Conservation (phyloP, 805 yeast species). For the Ogataea polymorpha region DNA sequence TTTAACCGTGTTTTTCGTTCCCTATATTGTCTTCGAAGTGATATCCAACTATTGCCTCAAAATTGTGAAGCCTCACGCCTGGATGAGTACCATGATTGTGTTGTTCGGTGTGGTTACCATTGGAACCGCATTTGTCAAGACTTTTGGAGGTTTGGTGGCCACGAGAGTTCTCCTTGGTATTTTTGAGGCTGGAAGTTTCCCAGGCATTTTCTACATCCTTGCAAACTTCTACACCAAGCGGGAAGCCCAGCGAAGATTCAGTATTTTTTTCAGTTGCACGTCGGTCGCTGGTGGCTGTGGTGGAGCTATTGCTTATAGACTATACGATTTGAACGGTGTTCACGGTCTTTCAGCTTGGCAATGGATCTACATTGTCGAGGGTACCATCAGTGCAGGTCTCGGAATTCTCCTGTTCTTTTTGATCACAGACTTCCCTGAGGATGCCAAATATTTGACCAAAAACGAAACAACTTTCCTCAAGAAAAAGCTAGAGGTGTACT, state of each 20-base stretch:
- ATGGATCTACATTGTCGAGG: slow-evolving; percentile 44
- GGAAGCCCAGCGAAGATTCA: slow-evolving; percentile 68
- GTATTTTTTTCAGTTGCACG: slow-evolving; percentile 67
- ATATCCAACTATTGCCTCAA: slow-evolving; percentile 63
- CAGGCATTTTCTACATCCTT: slow-evolving; percentile 69
- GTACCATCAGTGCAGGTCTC: slow-evolving; percentile 35
- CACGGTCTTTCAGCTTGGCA: slow-evolving; percentile 44
- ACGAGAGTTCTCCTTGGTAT: slow-evolving; percentile 66
- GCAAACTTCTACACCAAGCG: slow-evolving; percentile 60
- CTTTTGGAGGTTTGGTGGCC: slow-evolving; percentile 56
- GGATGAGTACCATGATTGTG: slow-evolving; percentile 58
- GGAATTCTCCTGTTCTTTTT: slow-evolving; percentile 39
- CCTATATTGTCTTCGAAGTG: slow-evolving; percentile 62
- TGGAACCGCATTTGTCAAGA: slow-evolving; percentile 62
- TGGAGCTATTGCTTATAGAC: slow-evolving; percentile 67
- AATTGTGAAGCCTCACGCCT: slow-evolving; percentile 57
- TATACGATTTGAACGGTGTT: slow-evolving; percentile 50
- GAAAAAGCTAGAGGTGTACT: slow-evolving; percentile 55
- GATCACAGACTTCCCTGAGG: slow-evolving; percentile 72
- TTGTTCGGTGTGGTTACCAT: slow-evolving; percentile 62
- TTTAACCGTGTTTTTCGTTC: slow-evolving; percentile 68
- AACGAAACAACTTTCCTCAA: slow-evolving; percentile 55
- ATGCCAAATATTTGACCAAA: slow-evolving; percentile 48
- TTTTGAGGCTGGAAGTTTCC: slow-evolving; percentile 70
- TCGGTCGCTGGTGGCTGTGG: slow-evolving; percentile 78